phyloP scores from a whole-genome alignment of 2,329 filamentous ascomycete species.

The Calonectria montana region DNA sequence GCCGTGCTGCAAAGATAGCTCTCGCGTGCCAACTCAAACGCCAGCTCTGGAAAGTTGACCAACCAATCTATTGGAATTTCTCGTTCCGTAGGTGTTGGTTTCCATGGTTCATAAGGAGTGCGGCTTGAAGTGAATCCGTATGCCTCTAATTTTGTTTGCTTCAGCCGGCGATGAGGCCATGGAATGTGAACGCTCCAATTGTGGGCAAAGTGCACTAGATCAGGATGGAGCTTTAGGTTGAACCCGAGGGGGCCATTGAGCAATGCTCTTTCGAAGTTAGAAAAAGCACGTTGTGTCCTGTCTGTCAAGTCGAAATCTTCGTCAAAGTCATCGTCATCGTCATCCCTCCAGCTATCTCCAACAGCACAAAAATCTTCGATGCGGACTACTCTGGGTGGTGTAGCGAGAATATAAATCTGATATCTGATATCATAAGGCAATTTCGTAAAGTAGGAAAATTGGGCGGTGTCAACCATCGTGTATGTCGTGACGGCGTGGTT shows the following conservation, averaged over 20 bases:
- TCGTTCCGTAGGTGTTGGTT: background rate
- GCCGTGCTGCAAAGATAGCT: background rate
- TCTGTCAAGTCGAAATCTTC: background rate
- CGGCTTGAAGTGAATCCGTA: background rate
- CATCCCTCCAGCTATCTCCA: background rate
- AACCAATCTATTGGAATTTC: background rate
- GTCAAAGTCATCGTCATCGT: background rate
- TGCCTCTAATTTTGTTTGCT: background rate
- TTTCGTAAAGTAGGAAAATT: background rate
- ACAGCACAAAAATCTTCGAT: background rate
- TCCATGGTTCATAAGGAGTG: background rate
- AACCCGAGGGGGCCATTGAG: background rate
- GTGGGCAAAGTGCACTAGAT: background rate
- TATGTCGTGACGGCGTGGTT: no score
- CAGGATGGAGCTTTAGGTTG: background rate
- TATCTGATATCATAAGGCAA: background rate
- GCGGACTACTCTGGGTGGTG: background rate
- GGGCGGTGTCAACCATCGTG: background rate
- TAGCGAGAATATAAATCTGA: background rate
- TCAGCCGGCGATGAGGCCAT: background rate
- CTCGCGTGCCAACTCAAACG: background rate
- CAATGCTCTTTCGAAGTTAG: background rate
- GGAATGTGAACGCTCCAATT: background rate
- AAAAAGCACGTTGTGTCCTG: background rate
- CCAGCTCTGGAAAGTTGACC: background rate